Base-by-base conservation (phyloP, 768 basidiomycete genomes). In the Agaricus blazei region DNA sequence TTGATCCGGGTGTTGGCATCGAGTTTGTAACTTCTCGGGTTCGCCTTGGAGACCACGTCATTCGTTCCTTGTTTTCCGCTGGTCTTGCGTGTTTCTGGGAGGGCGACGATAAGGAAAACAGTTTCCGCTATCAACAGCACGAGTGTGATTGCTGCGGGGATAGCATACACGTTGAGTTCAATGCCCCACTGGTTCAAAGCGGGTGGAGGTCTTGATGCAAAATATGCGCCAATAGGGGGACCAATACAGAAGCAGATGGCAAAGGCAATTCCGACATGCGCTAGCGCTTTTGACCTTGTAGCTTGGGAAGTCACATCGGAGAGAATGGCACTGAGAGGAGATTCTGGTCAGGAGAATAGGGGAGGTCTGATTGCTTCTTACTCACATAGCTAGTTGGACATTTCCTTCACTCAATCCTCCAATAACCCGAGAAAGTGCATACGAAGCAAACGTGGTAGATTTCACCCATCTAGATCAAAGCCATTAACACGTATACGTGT, bases 361-460 rank as follows among this genome's bases (percentile, higher is more conserved):
- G 11, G 34, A 3, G 34, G 27, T 24, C 19, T 19, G 19, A 19
- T 24, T 27, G 28, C 9, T 4, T 31, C n/a, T 2, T 43, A 79
- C 88, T 62, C 65, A 93, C 93, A 94, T 94, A 45, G 91, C 89
- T 44, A 99, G 76, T 67, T 99, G 96, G 9, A 98, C 96, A 65
- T 99, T 99, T 44, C 96, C 96, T 74, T 99, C 96, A 64, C 90
- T 93, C 8, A 98, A 75, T 3, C 96, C 96, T 9, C 95, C 95
- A 36, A 98, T 84, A 4, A 98, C 76, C 12, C 96, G 83, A 8
- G 94, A 93, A 26, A 95, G 80, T 76, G 93, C 78, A 66, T 92
- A 98, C 0, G 90, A 86, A 1, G 88, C 89, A 68, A 97, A 98
- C 0, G 89, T 84, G 2, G 94, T 94, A 0, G 93, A 93, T 64